Evolutionary conservation across 352 stramenopile species (phyloP).

Genomic region (Halophytophthora batemanensis): DNA sequence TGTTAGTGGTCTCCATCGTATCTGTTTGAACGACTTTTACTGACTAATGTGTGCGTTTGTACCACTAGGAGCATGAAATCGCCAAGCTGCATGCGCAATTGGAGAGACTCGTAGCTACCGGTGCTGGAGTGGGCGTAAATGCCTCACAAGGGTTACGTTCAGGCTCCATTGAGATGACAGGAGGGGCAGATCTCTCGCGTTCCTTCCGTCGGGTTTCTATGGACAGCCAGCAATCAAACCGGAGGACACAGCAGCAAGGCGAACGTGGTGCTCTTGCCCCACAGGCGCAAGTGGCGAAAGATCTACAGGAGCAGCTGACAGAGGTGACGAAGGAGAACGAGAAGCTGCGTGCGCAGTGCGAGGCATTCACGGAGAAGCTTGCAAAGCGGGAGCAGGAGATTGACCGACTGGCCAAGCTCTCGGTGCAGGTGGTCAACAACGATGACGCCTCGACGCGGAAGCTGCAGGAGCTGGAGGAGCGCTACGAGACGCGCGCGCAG

Average conservation of each 20-base stretch:
- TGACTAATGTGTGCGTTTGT: slow-evolving; percentile 3
- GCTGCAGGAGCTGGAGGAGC: slow-evolving; percentile 32
- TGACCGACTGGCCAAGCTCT: slow-evolving; percentile 49
- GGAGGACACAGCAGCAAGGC: slow-evolving; percentile 10
- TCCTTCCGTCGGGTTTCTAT: slow-evolving; percentile 19
- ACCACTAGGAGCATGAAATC: slow-evolving; percentile 52
- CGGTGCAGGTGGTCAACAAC: slow-evolving; percentile 27
- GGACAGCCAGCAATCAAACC: slow-evolving; percentile 19
- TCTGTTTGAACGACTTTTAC: neutral
- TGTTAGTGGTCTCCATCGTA: neutral
- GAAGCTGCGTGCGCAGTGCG: slow-evolving; percentile 31
- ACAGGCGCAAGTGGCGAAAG: slow-evolving; percentile 31
- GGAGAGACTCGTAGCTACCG: slow-evolving; percentile 46
- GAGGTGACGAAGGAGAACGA: slow-evolving; percentile 47
- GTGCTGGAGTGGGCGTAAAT: slow-evolving; percentile 15
- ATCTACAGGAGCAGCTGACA: slow-evolving; percentile 45
- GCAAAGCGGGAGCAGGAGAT: slow-evolving; percentile 72
- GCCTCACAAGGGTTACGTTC: slow-evolving; percentile 5
- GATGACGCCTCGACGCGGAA: slow-evolving; percentile 21
- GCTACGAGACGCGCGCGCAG: slow-evolving; percentile 23
- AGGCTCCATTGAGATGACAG: slow-evolving; percentile 32
- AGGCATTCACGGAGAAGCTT: slow-evolving; percentile 51
- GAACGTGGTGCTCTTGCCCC: slow-evolving; percentile 10
- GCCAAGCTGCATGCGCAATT: slow-evolving; percentile 64
- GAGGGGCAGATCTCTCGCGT: slow-evolving; percentile 13